Conservation (phyloP, 768 basidiomycete genomes). For the Russula virescens region DNA sequence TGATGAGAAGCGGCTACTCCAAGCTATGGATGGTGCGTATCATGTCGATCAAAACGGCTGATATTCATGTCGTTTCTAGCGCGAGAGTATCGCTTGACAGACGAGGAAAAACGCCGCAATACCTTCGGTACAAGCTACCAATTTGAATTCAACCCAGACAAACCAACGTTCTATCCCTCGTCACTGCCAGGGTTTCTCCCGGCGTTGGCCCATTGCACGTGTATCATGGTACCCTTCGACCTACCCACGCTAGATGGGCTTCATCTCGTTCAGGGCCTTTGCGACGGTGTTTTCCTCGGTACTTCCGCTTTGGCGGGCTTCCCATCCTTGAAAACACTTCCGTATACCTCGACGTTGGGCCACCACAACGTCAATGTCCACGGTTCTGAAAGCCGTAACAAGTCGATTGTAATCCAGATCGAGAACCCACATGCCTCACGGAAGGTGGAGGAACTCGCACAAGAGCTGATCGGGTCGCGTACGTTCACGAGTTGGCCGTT, state of each 20-base stretch:
- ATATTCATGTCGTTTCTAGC: slow-evolving; percentile 37
- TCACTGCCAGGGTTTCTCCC: slow-evolving; percentile 96
- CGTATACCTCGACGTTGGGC: slow-evolving; percentile 67
- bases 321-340: slow-evolving; percentile 89
- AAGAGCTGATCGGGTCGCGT: slow-evolving; percentile 66
- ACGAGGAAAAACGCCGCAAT: slow-evolving; percentile 74
- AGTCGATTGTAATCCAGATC: slow-evolving; percentile 88
- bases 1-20: slow-evolving; percentile 67
- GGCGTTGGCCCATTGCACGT: slow-evolving; percentile 71
- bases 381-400: slow-evolving; percentile 82
- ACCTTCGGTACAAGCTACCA: slow-evolving; percentile 70
- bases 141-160: slow-evolving; percentile 62
- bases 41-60: neutral
- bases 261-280: slow-evolving; percentile 78
- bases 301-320: slow-evolving; percentile 88
- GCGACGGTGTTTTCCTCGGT: slow-evolving; percentile 85
- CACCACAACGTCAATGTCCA: slow-evolving; percentile 93
- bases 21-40: slow-evolving; percentile 73
- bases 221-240: slow-evolving; percentile 76
- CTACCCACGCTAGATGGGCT: slow-evolving; percentile 84
- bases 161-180: slow-evolving; percentile 74
- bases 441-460: slow-evolving; percentile 69
- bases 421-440: slow-evolving; percentile 63
- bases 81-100: slow-evolving; percentile 68
- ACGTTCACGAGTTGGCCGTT: slow-evolving; percentile 91